Conservation (phyloP, 2,329 filamentous ascomycete species). For the Dothistroma septosporum region DNA sequence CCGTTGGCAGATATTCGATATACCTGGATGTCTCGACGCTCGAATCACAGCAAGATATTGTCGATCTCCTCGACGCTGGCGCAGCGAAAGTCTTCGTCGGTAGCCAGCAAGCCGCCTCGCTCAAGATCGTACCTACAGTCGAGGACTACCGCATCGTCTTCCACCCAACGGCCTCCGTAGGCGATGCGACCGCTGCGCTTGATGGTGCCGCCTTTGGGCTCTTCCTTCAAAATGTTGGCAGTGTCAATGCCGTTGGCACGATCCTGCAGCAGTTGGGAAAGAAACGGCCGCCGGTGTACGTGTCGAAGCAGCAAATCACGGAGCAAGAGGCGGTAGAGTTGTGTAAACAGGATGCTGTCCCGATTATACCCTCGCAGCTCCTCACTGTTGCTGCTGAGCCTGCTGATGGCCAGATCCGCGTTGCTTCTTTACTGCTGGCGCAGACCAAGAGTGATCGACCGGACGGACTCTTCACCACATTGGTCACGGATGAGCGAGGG, state of each 20-base stretch:
- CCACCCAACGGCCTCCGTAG: constrained; percentile 41
- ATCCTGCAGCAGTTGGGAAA: constrained; percentile 50
- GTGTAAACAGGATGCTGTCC: constrained; percentile 52
- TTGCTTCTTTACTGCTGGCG: constrained; percentile 66
- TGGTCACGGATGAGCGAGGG: constrained; percentile 85
- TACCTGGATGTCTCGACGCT: constrained; percentile 75
- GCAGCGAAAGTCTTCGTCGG: constrained; percentile 80
- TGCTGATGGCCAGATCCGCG: constrained; percentile 58
- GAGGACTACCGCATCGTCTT: constrained; percentile 56
- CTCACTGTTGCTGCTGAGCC: constrained; percentile 64
- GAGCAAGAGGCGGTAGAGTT: constrained; percentile 42
- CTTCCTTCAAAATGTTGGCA: constrained; percentile 39
- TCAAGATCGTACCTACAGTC: constrained; percentile 51
- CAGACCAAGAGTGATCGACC: constrained; percentile 75
- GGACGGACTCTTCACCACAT: constrained; percentile 81
- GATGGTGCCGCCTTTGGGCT: constrained; percentile 45
- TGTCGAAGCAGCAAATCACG: constrained; percentile 43
- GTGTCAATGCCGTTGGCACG: constrained; percentile 42
- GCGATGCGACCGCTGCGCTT: constrained; percentile 41
- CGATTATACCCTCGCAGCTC: constrained; percentile 66
- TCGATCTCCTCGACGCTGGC: constrained; percentile 78
- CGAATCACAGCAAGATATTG: constrained; percentile 64
- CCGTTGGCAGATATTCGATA: constrained; percentile 55
- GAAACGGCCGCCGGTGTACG: constrained; percentile 48
- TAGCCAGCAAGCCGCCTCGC: constrained; percentile 59